Base-by-base conservation (phyloP, 305 asterid genomes). In the Solanum hybrid region DNA sequence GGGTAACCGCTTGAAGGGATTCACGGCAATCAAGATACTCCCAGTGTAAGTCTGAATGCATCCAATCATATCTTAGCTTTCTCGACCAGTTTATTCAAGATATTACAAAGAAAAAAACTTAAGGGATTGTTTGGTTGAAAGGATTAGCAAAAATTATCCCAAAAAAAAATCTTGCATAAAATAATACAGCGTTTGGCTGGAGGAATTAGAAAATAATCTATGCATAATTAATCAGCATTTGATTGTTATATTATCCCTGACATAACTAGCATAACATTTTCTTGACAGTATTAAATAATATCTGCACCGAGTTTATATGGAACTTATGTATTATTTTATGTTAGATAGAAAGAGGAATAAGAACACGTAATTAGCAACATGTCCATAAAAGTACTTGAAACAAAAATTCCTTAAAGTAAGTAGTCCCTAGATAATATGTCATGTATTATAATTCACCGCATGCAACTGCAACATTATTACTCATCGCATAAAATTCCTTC, bases 1-100 rank as follows among this genome's bases (percentile, higher is more conserved):
- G 89, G 95, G 92, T 91, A 95, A 86, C 91, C 96, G 92, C 92
- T 95, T 94, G 89, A 95, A 95, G 85, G 98, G 98, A 88, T 96
- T 96, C 91, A 96, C 98, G 40, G 98, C 98, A 88, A 96, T 96
- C 96, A 96, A 90, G 89, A 96, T 96, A 91, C 91, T 95, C 75
- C 98, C 98, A 29, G 98, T 94, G 89, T 94, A 96, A 78, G 98
- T 96, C 98, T 96, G 94, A 88, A 56, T 80, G 91, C 40, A 90
- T 14, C 13, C 27, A 82, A 85, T 64, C 82, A 86, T 34, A 76
- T 36, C 40, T 60, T 38, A 88, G 42, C 86, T 91, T 90, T 91
- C 75, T 56, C 76, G 77, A 86, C 80, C 86, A 89, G 90, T 69
- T 75, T 82, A 40, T 92, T 89, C 56, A 82, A 40, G 66, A 35